Evolutionary conservation across 208 protist genomes (phyloP).

Genomic region (Acanthamoeba castellanii): DNA sequence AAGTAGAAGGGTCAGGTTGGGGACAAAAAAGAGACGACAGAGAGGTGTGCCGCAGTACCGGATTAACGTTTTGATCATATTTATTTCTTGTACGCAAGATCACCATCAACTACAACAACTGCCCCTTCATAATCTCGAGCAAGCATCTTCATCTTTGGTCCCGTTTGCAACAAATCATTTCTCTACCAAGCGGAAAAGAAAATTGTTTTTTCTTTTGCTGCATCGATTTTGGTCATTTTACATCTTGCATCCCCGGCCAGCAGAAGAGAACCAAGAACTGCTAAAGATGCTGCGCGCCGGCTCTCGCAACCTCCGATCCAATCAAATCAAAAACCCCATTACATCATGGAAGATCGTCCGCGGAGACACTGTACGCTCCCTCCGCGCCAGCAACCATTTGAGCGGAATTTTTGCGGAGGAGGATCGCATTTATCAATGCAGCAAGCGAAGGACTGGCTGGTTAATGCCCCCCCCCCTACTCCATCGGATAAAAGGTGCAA

Average conservation of each 20-base stretch:
- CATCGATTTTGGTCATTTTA: no score
- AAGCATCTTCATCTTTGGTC: no score
- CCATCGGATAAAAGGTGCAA: conserved; percentile 49
- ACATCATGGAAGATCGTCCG: conserved; percentile 42
- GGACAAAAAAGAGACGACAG: not conserved
- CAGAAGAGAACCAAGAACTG: no score
- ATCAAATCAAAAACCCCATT: not conserved
- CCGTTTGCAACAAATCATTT: no score
- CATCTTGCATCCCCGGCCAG: not conserved
- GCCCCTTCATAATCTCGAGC: no score
- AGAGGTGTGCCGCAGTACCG: not conserved
- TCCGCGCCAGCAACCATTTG: not conserved
- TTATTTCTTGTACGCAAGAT: not conserved
- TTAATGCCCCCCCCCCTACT: not conserved
- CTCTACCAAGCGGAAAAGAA: no score
- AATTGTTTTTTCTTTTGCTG: no score
- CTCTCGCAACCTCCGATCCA: not conserved
- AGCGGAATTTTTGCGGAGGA: not conserved
- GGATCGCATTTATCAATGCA: not conserved
- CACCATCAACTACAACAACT: not conserved
- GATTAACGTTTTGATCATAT: not conserved
- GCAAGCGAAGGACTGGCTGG: not conserved
- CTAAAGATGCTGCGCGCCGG: not conserved
- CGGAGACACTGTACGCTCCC: conserved; percentile 16
- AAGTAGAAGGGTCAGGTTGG: not conserved